These are phyloP conservation scores for Paecilomyces fulvus DNA, from an alignment of 2,329 filamentous ascomycete genomes.

Conservation along the genomic window DNA sequence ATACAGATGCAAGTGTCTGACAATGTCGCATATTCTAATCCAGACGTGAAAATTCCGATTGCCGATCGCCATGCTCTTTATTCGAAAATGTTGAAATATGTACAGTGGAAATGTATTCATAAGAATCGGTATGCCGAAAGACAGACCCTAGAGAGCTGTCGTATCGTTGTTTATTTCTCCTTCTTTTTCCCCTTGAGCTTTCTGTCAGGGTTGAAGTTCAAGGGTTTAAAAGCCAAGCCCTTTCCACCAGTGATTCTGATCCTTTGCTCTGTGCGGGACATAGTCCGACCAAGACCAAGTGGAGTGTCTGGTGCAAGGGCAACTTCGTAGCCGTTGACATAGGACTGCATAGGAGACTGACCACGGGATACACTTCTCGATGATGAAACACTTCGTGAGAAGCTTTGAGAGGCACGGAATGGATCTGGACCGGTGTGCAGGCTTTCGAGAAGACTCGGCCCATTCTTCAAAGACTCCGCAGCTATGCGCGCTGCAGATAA, in stretches of 20 bases:
- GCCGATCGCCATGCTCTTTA: background rate
- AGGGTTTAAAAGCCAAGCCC: slow-evolving; percentile 34
- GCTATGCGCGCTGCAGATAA: slow-evolving; percentile 33
- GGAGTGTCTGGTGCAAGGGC: slow-evolving; percentile 31
- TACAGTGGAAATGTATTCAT: background rate
- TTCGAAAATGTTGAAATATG: background rate
- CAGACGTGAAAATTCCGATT: background rate
- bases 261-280: slow-evolving; percentile 37
- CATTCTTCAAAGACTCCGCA: slow-evolving; percentile 30
- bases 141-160: background rate
- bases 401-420: slow-evolving; percentile 17
- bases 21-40: background rate
- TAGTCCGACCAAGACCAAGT: slow-evolving; percentile 28
- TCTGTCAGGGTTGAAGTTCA: slow-evolving; percentile 20
- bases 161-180: background rate
- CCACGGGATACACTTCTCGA: slow-evolving; percentile 17
- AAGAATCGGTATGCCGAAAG: background rate
- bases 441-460: slow-evolving; percentile 23
- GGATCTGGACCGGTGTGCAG: slow-evolving; percentile 15
- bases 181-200: slow-evolving; percentile 8
- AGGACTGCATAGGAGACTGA: slow-evolving; percentile 18
- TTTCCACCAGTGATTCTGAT: slow-evolving; percentile 35
- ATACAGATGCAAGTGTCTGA: background rate
- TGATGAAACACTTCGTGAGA: slow-evolving; percentile 17
- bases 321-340: slow-evolving; percentile 32